These are phyloP conservation scores for Rhizophora mangle DNA, from an alignment of 345 rosid genomes.

Conservation along the genomic window DNA sequence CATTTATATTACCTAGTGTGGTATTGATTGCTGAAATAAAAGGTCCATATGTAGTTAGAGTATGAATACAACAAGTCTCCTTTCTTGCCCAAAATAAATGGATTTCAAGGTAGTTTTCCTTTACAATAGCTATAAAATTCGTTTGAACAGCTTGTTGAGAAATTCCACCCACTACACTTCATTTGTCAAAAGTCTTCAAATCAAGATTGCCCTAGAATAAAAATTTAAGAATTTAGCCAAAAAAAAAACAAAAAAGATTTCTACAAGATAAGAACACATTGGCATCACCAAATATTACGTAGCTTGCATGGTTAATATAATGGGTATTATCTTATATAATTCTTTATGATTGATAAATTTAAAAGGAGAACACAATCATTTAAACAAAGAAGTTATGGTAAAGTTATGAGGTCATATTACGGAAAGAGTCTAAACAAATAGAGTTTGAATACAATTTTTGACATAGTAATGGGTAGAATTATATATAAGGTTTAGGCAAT, in stretches of 20 bases:
- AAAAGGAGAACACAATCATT: too few relatives aligned
- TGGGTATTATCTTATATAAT: too few relatives aligned
- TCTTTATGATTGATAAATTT: too few relatives aligned
- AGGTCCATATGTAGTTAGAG: slow-evolving; percentile 33
- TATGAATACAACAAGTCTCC: slow-evolving; percentile 35
- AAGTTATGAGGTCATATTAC: too few relatives aligned
- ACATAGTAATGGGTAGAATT: too few relatives aligned
- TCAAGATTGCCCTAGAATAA: slow-evolving; percentile 28
- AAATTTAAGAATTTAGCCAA: background rate
- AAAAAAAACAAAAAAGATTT: background rate
- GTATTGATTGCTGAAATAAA: slow-evolving; percentile 50
- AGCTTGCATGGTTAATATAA: too few relatives aligned
- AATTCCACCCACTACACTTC: slow-evolving; percentile 28
- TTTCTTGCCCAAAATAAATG: slow-evolving; percentile 39
- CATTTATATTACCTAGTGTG: slow-evolving; percentile 39
- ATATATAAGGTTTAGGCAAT: too few relatives aligned
- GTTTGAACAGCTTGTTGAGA: slow-evolving; percentile 19
- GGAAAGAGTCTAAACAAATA: too few relatives aligned
- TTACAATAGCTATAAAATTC: slow-evolving; percentile 11
- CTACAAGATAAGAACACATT: background rate
- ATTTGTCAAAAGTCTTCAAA: slow-evolving; percentile 33
- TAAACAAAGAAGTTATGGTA: too few relatives aligned
- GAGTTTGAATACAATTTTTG: too few relatives aligned
- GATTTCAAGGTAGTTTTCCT: slow-evolving; percentile 33
- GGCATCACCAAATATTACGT: background rate